Evolutionary conservation across 202 grass and related monocot genomes (phyloP).

Genomic region (Eragrostis tef): DNA sequence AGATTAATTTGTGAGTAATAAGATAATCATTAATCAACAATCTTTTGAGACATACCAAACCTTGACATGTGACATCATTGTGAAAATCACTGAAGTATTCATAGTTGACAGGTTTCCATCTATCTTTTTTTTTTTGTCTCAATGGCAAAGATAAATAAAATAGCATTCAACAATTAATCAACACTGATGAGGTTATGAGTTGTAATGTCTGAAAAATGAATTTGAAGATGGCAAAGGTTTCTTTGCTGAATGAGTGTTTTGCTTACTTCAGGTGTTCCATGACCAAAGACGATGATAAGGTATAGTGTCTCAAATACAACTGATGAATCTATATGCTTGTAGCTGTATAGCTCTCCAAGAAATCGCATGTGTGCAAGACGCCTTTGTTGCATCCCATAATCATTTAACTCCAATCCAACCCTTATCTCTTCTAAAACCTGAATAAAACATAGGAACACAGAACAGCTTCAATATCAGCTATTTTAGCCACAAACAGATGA

Average conservation of each 20-base stretch:
- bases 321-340: slow-evolving; percentile 83
- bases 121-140: neutral
- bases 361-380: slow-evolving; percentile 90
- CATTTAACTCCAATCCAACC: slow-evolving; percentile 87
- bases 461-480: slow-evolving; percentile 30
- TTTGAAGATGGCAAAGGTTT: slow-evolving; percentile 29
- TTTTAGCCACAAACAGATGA: slow-evolving; percentile 4
- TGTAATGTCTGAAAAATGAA: neutral
- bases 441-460: slow-evolving; percentile 41
- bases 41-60: neutral
- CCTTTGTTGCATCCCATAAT: slow-evolving; percentile 74
- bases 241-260: slow-evolving; percentile 29
- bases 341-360: slow-evolving; percentile 96
- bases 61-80: slow-evolving; percentile 27
- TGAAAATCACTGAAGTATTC: neutral
- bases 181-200: neutral
- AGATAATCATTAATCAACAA: neutral
- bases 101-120: slow-evolving; percentile 4
- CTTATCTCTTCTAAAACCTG: slow-evolving; percentile 98
- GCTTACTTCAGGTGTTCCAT: slow-evolving; percentile 93
- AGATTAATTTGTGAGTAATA: neutral
- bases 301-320: slow-evolving; percentile 94
- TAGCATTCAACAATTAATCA: slow-evolving; percentile 23
- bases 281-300: slow-evolving; percentile 79
- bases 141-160: slow-evolving; percentile 43